A percentile compares a stretch with the other conserved stretches of the same genome.
phyloP scores from a whole-genome alignment of 495 filamentous ascomycete species.

The Tuber magnatum region DNA sequence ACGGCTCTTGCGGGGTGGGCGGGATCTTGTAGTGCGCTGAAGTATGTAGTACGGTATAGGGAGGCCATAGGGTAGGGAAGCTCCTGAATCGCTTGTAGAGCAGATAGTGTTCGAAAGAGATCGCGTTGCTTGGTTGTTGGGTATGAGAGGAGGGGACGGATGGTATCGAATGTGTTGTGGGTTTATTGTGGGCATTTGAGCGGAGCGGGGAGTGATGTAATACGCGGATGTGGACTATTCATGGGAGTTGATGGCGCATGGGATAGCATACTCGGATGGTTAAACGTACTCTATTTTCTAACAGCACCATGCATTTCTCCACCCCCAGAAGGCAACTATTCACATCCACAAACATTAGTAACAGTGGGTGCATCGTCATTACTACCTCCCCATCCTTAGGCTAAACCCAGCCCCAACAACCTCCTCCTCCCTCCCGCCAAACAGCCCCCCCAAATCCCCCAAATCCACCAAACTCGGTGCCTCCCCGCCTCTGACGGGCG shows the following conservation, averaged over 20 bases:
- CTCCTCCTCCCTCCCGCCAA: conserved; percentile 55
- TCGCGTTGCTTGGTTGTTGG: background rate
- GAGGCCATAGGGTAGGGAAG: background rate
- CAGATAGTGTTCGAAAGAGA: background rate
- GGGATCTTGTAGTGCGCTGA: no score
- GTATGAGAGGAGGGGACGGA: background rate
- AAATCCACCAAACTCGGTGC: conserved; percentile 57
- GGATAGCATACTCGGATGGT: background rate
- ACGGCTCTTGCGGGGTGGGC: no score
- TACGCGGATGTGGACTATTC: background rate
- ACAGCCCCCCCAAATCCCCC: conserved; percentile 70
- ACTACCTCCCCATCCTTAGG: conserved; percentile 56
- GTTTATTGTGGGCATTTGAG: background rate
- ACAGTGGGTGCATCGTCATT: background rate
- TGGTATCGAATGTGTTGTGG: background rate
- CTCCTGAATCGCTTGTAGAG: background rate
- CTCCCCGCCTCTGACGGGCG: conserved; percentile 73
- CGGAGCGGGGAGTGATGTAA: background rate
- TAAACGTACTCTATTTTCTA: background rate
- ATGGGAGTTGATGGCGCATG: background rate
- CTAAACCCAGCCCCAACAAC: conserved; percentile 73
- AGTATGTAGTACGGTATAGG: no score
- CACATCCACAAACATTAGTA: background rate
- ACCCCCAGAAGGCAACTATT: background rate
- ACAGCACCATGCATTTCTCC: background rate